A percentile compares a stretch with the other conserved stretches of the same genome.
These are phyloP conservation scores for Calonectria ilicicola DNA, from an alignment of 2,329 filamentous ascomycete species.

Conservation along the genomic window DNA sequence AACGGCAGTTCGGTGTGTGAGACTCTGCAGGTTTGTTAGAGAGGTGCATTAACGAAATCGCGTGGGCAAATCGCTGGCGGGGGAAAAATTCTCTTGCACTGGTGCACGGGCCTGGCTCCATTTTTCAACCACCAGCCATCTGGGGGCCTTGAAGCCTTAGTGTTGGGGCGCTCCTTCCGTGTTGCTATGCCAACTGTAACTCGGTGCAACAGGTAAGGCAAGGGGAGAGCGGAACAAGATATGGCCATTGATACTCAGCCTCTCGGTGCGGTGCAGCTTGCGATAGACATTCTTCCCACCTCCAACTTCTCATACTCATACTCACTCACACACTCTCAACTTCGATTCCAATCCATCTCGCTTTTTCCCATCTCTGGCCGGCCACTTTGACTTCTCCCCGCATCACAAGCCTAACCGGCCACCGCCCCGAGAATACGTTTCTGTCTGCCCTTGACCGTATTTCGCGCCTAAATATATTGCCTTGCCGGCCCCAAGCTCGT, in stretches of 20 bases:
- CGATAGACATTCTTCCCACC: constrained; percentile 21
- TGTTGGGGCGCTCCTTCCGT: constrained; percentile 6
- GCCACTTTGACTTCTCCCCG: constrained; percentile 3
- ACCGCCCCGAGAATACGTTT: constrained; percentile 21
- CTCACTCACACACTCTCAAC: neutral
- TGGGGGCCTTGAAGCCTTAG: constrained; percentile 10
- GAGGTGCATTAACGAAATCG: constrained; percentile 26
- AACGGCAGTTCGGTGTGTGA: constrained; percentile 18
- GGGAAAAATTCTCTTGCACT: constrained; percentile 36
- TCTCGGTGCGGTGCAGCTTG: constrained; percentile 22
- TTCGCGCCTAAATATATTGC: constrained; percentile 16
- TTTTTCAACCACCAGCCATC: constrained; percentile 17
- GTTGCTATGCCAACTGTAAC: constrained; percentile 53
- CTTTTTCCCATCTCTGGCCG: neutral
- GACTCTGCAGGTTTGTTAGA: constrained; percentile 24
- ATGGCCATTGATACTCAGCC: constrained; percentile 35
- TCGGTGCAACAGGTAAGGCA: constrained; percentile 32
- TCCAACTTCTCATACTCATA: neutral
- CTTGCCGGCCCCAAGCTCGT: neutral
- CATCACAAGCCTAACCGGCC: constrained; percentile 13
- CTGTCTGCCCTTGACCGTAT: constrained; percentile 12
- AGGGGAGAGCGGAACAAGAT: constrained; percentile 24
- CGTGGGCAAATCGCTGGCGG: constrained; percentile 26
- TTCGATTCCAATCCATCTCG: neutral
- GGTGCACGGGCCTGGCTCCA: constrained; percentile 39